A percentile compares a stretch with the other conserved stretches of the same genome.
Evolutionary conservation across 495 filamentous ascomycete genomes (phyloP).

Genomic region (Aspergillus homomorphus): DNA sequence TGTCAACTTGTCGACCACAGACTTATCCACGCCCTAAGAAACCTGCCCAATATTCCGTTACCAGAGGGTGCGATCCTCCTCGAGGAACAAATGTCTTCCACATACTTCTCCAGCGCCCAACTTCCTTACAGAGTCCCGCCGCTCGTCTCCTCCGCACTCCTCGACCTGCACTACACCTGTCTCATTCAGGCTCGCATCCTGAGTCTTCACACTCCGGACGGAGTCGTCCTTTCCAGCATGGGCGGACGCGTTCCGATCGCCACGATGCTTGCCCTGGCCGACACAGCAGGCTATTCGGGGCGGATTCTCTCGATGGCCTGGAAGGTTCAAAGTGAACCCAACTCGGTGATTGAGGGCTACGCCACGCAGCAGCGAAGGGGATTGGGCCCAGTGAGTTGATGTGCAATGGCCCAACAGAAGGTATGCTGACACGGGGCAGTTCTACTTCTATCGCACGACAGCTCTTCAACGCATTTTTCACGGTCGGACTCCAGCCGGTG

Average conservation of each 20-base stretch:
- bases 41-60: neutral
- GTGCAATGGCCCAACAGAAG: neutral
- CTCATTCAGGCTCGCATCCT: neutral
- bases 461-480: neutral
- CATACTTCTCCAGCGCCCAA: neutral
- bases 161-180: neutral
- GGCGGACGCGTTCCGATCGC: neutral
- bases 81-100: neutral
- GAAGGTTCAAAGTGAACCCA: neutral
- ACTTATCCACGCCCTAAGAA: neutral
- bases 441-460: conserved; percentile 1
- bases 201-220: neutral
- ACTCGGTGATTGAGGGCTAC: neutral
- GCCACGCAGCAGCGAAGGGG: neutral
- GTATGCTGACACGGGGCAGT: neutral
- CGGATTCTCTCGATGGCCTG: neutral
- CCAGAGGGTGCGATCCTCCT: neutral
- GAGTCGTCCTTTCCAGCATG: neutral
- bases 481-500: neutral
- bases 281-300: neutral
- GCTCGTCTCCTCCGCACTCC: neutral
- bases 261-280: neutral
- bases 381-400: neutral
- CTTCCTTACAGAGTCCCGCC: neutral
- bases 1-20: neutral